Conservation (phyloP, 352 stramenopile genomes). For the Peronospora tabacina region DNA sequence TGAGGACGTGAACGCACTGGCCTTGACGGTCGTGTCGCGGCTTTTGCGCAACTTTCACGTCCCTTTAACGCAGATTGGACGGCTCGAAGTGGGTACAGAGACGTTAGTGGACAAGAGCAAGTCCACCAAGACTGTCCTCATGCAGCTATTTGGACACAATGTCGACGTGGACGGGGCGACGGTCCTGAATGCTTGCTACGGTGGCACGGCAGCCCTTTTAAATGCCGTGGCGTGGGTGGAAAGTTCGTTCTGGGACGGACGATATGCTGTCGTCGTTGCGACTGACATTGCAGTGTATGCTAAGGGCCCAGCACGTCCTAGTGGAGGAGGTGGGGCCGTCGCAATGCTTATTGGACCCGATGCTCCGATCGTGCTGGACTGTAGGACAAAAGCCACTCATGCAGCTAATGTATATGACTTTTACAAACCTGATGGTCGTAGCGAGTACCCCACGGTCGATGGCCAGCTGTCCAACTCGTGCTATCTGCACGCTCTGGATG, state of each 20-base stretch:
- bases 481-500: slow-evolving; percentile 93
- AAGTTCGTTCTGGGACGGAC: slow-evolving; percentile 87
- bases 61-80: slow-evolving; percentile 69
- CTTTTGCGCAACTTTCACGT: slow-evolving; percentile 54
- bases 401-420: slow-evolving; percentile 96
- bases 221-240: slow-evolving; percentile 96
- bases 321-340: slow-evolving; percentile 89
- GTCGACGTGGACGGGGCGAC: slow-evolving; percentile 81
- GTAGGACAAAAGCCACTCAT: slow-evolving; percentile 85
- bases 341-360: slow-evolving; percentile 94
- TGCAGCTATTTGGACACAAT: slow-evolving; percentile 64
- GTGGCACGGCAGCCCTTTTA: slow-evolving; percentile 94
- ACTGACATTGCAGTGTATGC: slow-evolving; percentile 97
- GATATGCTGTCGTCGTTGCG: slow-evolving; percentile 93
- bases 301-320: slow-evolving; percentile 83
- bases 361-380: slow-evolving; percentile 90
- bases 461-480: slow-evolving; percentile 90
- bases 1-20: slow-evolving; percentile 68
- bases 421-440: slow-evolving; percentile 90
- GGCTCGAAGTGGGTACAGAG: slow-evolving; percentile 96
- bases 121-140: slow-evolving; percentile 78
- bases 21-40: slow-evolving; percentile 46
- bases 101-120: slow-evolving; percentile 89
- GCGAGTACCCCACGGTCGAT: slow-evolving; percentile 95
- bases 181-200: slow-evolving; percentile 97